Evolutionary conservation across 208 protist species (phyloP), one percentile per base, ranked within the genome.

Genomic region (Lotmaria passim): DNA sequence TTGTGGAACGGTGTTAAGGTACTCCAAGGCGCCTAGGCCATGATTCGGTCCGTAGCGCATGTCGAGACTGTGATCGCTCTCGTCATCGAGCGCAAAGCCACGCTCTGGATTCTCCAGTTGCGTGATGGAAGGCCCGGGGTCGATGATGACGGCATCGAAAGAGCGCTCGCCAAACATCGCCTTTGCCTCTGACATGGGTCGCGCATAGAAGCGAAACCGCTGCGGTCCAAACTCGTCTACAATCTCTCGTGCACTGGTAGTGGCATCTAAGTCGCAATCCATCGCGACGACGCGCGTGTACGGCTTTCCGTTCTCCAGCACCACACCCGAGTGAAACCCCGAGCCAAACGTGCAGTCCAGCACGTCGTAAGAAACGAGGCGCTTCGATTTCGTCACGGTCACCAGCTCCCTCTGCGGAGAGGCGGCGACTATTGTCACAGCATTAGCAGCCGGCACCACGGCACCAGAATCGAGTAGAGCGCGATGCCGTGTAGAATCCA

Each of bases 81-180:
- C 91, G 56, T 90, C 80, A 43, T 86, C 61, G 23, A 94, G 70
- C 24, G 86, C 23, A 81, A 96, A 94, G 11, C 91, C 91, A 12
- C 91, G 79, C 48, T 79, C 82, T 1, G 89, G 89, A 51, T 94
- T 76, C 63, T 86, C 88, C 5, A 94, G 74, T 53, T 96, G 91
- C 19, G 87, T 91, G 2, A 82, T 21, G 7, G 91, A 94, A 4
- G 89, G 87, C 0, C 91, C 91, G 24, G 89, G 72, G 64, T 96
- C 91, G 33, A 96, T 94, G 74, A 96, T 87, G 5, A 96, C 80
- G 24, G 91, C 85, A 51, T 96, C 91, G 70, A 96, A 96, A 11
- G 82, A 59, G 0, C 83, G 52, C 73, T 94, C 89, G 14, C 91
- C 91, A 73, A 96, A 96, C 85, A 96, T 86, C 26, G 79, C 69